phyloP scores from a whole-genome alignment of 2,329 filamentous ascomycete species.

The Pyricularia pennisetigena region DNA sequence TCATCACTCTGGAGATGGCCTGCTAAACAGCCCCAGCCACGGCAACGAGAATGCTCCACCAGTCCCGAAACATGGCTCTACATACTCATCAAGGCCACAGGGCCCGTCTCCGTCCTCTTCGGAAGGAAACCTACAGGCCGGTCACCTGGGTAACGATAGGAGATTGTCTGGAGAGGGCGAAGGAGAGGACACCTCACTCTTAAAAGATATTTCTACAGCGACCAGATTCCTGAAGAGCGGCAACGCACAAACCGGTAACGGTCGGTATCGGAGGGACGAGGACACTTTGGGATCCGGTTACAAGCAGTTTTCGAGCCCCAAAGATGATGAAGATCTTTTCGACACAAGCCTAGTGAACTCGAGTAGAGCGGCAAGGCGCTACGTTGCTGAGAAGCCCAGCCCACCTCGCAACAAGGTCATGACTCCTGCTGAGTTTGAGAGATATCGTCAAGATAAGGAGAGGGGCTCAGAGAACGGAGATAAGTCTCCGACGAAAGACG shows the following conservation, averaged over 20 bases:
- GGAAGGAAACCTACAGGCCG: neutral
- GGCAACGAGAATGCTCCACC: constrained; percentile 26
- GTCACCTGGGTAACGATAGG: constrained; percentile 18
- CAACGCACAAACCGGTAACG: constrained; percentile 8
- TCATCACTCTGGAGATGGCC: constrained; percentile 38
- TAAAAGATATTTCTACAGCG: constrained; percentile 39
- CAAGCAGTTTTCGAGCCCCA: constrained; percentile 18
- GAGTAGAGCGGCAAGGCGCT: constrained; percentile 25
- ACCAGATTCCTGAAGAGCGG: constrained; percentile 30
- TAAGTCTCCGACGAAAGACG: constrained; percentile 34
- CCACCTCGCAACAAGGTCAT: constrained; percentile 64
- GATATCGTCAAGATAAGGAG: constrained; percentile 66
- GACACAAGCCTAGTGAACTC: constrained; percentile 32
- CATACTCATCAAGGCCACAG: constrained; percentile 16
- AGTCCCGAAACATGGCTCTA: constrained; percentile 27
- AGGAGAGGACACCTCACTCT: constrained; percentile 42
- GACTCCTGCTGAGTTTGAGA: constrained; percentile 82
- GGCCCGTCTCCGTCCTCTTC: constrained; percentile 21
- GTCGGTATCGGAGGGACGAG: constrained; percentile 28
- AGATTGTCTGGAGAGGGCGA: constrained; percentile 24
- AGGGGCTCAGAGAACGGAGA: constrained; percentile 35
- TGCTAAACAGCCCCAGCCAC: constrained; percentile 22
- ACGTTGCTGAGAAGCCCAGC: constrained; percentile 22
- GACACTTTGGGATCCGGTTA: constrained; percentile 20
- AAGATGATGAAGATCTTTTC: constrained; percentile 46